Evolutionary conservation across 805 yeast genomes (phyloP), one percentile per base, ranked within the genome.

Genomic region (Debaryomyces tyrocola): DNA sequence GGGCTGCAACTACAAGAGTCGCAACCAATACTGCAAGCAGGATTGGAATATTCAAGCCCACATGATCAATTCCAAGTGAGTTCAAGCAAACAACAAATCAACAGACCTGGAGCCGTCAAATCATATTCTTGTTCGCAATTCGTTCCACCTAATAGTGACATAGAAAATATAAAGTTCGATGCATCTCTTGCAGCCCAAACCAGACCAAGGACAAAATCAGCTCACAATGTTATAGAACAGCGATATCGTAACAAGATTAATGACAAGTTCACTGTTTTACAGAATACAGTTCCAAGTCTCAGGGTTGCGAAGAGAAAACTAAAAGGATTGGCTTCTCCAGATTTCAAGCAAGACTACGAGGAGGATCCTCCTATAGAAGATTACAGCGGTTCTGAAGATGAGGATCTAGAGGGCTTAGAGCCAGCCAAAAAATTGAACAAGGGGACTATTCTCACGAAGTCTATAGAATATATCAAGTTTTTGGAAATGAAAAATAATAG

Each of bases 401-500:
- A 45, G 45, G 84, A 82, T 45, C 67, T 86, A 20, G 94, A 87
- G 52, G 95, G 94, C 2, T 71, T 87, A 29, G 75, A 84, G 18
- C 94, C 94, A 0, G 90, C 91, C 8, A 66, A 79, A 29, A 86
- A 86, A 60, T 70, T 88, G 45, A 87, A 86, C 63, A 87, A 87
- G 64, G 94, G 92, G 11, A 84, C 85, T 24, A 85, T 87, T 11
- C 69, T 87, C 44, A 75, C 88, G 33, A 87, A 87, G 58, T 88
- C 91, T 7, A 83, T 89, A 1, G 95, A 87, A 65, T 88, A 88
- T 62, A 87, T 87, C 58, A 73, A 77, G 57, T 90, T 86, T 60
- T 68, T 87, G 52, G 90, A 87, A 62, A 60, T 67, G 45, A 80
- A 83, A 50, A 86, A 85, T 55, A 62, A 64, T 3, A 62, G 67